These are phyloP conservation scores for Parachlorella kessleri DNA, from an alignment of 139 green algal genomes.

Conservation along the genomic window DNA sequence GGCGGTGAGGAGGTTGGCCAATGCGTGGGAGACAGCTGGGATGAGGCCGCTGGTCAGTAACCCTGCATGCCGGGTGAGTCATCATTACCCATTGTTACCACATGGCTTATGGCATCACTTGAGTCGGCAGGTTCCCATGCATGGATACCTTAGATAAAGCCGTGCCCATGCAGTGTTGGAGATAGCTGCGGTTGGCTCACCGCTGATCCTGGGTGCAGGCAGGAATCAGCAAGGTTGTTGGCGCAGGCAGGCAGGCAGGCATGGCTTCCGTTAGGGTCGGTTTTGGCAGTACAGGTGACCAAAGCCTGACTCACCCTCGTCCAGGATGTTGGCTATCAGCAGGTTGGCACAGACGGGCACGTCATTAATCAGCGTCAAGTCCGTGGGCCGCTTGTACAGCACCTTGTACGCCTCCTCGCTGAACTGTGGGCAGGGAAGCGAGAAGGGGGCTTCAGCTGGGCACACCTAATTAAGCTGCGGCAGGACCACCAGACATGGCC, in stretches of 20 bases:
- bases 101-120: too few relatives aligned
- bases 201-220: not conserved
- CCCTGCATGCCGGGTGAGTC: too few relatives aligned
- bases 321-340: conserved; percentile 70
- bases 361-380: conserved; percentile 65
- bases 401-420: conserved; percentile 44
- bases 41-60: conserved; percentile 69
- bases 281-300: too few relatives aligned
- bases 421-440: conserved; percentile 1
- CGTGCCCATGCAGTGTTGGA: not conserved
- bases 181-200: not conserved
- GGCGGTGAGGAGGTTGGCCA: conserved; percentile 54
- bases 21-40: conserved; percentile 54
- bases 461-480: not conserved
- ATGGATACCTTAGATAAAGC: too few relatives aligned
- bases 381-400: conserved; percentile 73
- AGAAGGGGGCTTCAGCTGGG: not conserved
- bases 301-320: conserved; percentile 65
- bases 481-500: not conserved
- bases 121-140: too few relatives aligned
- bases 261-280: too few relatives aligned
- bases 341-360: conserved; percentile 72
- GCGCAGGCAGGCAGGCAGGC: too few relatives aligned
- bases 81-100: too few relatives aligned
- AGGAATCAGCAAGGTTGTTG: too few relatives aligned